Conservation (phyloP, 352 stramenopile genomes). For the Phytophthora macrochlamydospora region DNA sequence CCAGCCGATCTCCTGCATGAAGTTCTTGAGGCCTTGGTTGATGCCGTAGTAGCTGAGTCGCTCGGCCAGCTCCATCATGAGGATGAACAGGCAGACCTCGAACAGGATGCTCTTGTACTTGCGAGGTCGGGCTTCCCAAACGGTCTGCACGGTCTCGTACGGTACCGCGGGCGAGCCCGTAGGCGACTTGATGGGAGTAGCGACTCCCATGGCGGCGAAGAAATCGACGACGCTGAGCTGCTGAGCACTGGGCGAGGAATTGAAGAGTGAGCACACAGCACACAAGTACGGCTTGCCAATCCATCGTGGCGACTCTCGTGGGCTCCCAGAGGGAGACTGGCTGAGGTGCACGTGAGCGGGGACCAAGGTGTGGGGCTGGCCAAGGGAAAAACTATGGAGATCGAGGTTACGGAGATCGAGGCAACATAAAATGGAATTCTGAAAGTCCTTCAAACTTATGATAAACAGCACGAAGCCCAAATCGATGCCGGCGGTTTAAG, state of each 20-base stretch:
- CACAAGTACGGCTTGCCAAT: background rate
- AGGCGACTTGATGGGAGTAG: slow-evolving; percentile 18
- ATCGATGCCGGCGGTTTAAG: too few relatives aligned
- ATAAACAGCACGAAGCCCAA: too few relatives aligned
- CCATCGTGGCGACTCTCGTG: background rate
- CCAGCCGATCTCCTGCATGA: slow-evolving; percentile 61
- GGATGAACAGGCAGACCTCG: slow-evolving; percentile 56
- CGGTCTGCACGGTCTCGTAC: slow-evolving; percentile 5
- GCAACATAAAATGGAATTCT: too few relatives aligned
- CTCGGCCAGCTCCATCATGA: slow-evolving; percentile 64
- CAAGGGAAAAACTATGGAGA: background rate
- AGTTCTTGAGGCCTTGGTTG: slow-evolving; percentile 82
- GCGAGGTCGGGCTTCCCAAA: slow-evolving; percentile 44
- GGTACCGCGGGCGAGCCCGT: background rate
- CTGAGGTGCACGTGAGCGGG: background rate
- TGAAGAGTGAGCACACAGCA: slow-evolving; percentile 1
- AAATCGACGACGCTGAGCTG: background rate
- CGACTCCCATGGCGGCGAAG: background rate
- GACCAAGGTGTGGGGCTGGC: background rate
- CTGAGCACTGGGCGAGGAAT: background rate
- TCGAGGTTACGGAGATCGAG: too few relatives aligned
- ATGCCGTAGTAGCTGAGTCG: slow-evolving; percentile 79
- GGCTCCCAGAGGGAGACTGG: background rate
- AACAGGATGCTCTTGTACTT: slow-evolving; percentile 63
- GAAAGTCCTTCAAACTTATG: too few relatives aligned